Base-by-base conservation (phyloP, 192 early-diverging fungal genomes). In the Diversispora eburnea region DNA sequence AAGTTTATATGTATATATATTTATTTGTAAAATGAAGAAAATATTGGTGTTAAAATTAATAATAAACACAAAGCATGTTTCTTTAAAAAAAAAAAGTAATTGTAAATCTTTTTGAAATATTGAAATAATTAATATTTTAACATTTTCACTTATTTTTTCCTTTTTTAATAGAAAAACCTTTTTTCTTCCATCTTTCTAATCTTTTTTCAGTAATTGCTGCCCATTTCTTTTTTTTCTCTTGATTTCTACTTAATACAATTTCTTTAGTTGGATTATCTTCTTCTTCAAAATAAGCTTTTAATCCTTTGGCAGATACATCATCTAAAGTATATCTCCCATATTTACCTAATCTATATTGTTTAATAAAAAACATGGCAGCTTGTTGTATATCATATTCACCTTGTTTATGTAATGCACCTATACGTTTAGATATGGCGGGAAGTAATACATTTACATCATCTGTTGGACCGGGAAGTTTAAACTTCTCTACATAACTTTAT, bases 291-390 rank as follows among this genome's bases (percentile, higher is more conserved):
- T 83, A 88, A 2, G 59, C 54, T n/a, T 87, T 81, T 4, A 92
- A 64, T 6, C 81, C 69, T 3, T 79, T 76, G 5, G 74, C 74
- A 4, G 81, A 82, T 15, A 94, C 70, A 55, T 95, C 92, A 76
- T 98, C 97, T 83, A 97, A 79, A 3, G 93, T 95, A 58, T 91
- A 78, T 5, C 72, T 81, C 0, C 97, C 97, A 51, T 95, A 83
- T 72, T 83, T 87, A 20, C 97, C 97, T 20, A 88, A 75, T n/a
- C 95, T 90, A 84, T 89, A 98, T 51, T 90, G 80, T 45, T 88
- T 84, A 8, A 97, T 63, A 79, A 96, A 87, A 66, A 87, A 88
- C 42, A 84, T 84, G 0, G 92, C 86, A 1, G 94, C 90, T 67
- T 84, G 81, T 22, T 86, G 83, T 5, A 84, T 48, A 70, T 95